Conservation (phyloP, 2,329 filamentous ascomycete species). For the Neospermospora avenae region DNA sequence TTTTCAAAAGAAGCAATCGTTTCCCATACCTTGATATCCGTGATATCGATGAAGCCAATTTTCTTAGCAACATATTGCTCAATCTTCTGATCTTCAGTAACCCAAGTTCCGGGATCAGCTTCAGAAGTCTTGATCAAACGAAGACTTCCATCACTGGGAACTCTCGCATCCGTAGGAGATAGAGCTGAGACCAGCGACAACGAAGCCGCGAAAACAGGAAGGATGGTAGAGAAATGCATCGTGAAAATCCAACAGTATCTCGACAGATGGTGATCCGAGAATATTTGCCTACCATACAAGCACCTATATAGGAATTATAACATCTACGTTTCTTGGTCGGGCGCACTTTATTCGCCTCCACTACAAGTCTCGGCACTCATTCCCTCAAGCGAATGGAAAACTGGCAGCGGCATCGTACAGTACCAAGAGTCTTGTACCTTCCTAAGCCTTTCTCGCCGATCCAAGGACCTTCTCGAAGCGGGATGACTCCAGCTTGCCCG, state of each 20-base stretch:
- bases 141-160: constrained; percentile 4
- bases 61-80: constrained; percentile 17
- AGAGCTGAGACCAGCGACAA: not conserved
- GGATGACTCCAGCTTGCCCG: constrained; percentile 1
- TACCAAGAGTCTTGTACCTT: constrained; percentile 6
- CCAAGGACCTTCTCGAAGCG: not conserved
- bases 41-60: constrained; percentile 19
- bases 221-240: not conserved
- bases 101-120: constrained; percentile 14
- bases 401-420: not conserved
- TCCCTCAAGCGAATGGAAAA: not conserved
- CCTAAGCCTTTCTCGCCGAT: not conserved
- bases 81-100: constrained; percentile 21
- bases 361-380: not conserved
- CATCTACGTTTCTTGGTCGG: not conserved
- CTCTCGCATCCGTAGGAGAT: not conserved
- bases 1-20: not conserved
- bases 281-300: not conserved
- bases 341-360: not conserved
- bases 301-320: not conserved
- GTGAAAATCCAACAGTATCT: not conserved
- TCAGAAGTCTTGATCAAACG: constrained; percentile 20
- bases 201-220: constrained; percentile 1
- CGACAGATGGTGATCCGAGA: not conserved
- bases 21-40: constrained; percentile 12